These are phyloP conservation scores for Luffa aegyptiaca DNA, from an alignment of 306 rosid species.

Conservation along the genomic window DNA sequence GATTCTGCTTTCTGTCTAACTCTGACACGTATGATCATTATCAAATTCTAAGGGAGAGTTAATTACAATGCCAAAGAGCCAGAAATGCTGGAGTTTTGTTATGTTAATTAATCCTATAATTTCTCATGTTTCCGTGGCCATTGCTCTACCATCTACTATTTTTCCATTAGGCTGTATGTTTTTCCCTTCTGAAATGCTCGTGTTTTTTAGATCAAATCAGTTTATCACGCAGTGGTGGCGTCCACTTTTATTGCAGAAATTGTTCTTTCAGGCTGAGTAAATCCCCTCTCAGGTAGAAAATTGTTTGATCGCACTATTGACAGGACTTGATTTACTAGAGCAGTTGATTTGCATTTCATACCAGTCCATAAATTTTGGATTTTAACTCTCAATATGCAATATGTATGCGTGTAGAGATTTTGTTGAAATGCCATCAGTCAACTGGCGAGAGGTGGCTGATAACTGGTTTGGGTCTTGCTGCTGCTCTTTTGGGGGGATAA, in stretches of 20 bases:
- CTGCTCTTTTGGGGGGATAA: slow-evolving; percentile 82
- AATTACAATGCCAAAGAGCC: background rate
- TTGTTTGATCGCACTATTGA: background rate
- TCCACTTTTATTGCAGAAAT: slow-evolving; percentile 57
- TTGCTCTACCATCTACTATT: background rate
- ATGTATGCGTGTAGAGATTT: slow-evolving; percentile 39
- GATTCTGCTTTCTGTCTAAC: background rate
- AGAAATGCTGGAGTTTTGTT: background rate
- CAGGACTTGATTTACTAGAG: background rate
- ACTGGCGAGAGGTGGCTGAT: slow-evolving; percentile 96
- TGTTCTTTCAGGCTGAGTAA: slow-evolving; percentile 55
- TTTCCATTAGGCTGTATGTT: background rate
- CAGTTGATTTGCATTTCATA: background rate
- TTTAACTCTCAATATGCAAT: background rate
- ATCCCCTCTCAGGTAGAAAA: slow-evolving; percentile 46
- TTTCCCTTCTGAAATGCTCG: background rate
- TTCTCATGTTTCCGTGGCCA: background rate
- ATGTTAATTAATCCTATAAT: background rate
- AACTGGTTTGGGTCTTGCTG: slow-evolving; percentile 93
- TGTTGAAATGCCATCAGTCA: slow-evolving; percentile 85
- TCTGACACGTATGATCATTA: background rate
- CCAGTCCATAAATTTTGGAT: background rate
- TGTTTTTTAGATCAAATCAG: slow-evolving; percentile 34
- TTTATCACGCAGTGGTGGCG: slow-evolving; percentile 42
- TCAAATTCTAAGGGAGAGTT: background rate